phyloP scores from a whole-genome alignment of 2,329 filamentous ascomycete species.

The Macrophomina pseudophaseolina region DNA sequence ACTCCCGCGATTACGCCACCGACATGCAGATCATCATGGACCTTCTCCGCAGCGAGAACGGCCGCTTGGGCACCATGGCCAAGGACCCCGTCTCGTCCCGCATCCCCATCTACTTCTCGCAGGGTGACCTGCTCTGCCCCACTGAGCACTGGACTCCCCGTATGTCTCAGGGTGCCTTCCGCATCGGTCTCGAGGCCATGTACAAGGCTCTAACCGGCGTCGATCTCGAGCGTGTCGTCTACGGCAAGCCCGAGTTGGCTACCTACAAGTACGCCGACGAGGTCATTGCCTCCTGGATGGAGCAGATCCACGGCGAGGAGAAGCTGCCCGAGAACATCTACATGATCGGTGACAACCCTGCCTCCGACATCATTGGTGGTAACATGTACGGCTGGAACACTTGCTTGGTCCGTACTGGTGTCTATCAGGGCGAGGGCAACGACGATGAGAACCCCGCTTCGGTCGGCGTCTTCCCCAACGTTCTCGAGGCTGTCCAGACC shows the following conservation, averaged over 20 bases:
- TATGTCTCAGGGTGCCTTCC: constrained; percentile 77
- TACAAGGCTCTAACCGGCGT: constrained; percentile 72
- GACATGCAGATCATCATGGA: constrained; percentile 80
- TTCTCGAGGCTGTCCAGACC: constrained; percentile 71
- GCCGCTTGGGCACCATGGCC: constrained; percentile 67
- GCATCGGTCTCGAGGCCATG: constrained; percentile 74
- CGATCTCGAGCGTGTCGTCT: constrained; percentile 76
- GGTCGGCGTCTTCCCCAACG: constrained; percentile 77
- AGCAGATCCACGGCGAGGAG: constrained; percentile 74
- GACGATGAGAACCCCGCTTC: constrained; percentile 77
- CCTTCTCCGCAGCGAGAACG: constrained; percentile 70
- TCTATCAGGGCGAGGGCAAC: constrained; percentile 77
- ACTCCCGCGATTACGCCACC: constrained; percentile 74
- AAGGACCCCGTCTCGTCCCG: constrained; percentile 69
- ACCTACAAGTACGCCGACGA: constrained; percentile 83
- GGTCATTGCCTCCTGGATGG: constrained; percentile 76
- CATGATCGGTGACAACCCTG: constrained; percentile 78
- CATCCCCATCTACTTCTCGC: constrained; percentile 76
- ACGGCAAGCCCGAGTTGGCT: constrained; percentile 75
- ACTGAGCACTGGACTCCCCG: constrained; percentile 64
- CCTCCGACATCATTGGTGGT: constrained; percentile 74
- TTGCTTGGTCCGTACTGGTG: constrained; percentile 76
- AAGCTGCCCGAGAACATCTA: constrained; percentile 71
- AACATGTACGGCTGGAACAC: constrained; percentile 87
- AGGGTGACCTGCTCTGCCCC: constrained; percentile 69